Evolutionary conservation across 768 basidiomycete genomes (phyloP), one percentile per base, ranked within the genome.

Genomic region (Suillus ampliporus): DNA sequence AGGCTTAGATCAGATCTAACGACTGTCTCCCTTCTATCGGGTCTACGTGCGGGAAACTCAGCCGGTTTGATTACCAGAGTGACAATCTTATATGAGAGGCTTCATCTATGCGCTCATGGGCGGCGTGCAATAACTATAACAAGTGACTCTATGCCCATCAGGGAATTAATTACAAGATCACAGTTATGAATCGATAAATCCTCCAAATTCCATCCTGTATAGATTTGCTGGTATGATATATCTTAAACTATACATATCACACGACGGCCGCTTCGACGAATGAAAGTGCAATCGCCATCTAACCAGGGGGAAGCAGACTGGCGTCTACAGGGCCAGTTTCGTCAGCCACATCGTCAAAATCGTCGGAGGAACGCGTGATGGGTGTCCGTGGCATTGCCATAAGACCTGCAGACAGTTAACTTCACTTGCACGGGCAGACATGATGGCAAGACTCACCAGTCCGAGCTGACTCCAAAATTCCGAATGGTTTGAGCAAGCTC

Each of bases 371-470:
- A 58, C 82, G 79, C 17, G 85, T 74, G 70, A 99, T 91, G 3
- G 97, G 96, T 6, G 97, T 97, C 64, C 97, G 87, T 5, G 97
- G 97, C 92, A 99, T 97, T 7, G 93, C 96, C 97, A 99, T 99
- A 43, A 93, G 79, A 72, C 96, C 96, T 97, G 65, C 6, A 38
- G 57, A 52, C 17, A 56, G 34, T 23, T 1, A 35, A 58, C 40
- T 60, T 21, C 38, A 37, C 19, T 34, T n/a, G 46, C 37, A 65
- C 15, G 54, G 31, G 31, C 31, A 31, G 23, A 46, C 58, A 35
- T 63, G 19, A 56, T 15, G 34, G 53, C 19, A 41, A 15, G 11
- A 80, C 86, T 62, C 64, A 96, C 96, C 97, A 38, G 95, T 95
- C 60, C 97, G 82, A 23, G 97, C 96, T 34, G 94, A 91, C 80